Evolutionary conservation across 306 rosid species (phyloP).

Genomic region (Cucumis hystrix): DNA sequence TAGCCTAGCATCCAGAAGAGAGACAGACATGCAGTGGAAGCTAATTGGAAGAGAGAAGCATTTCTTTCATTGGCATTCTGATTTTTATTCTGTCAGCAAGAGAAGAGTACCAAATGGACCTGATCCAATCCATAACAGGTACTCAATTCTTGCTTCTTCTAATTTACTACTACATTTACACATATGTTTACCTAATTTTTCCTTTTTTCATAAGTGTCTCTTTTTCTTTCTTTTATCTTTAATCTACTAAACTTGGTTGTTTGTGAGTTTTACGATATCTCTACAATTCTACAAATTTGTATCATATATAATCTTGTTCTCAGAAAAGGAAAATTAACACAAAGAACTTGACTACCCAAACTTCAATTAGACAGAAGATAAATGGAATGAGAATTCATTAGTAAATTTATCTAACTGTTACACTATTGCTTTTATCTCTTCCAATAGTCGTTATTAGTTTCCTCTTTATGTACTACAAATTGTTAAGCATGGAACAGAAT

Average conservation of each 20-base stretch:
- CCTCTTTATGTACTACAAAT: not conserved
- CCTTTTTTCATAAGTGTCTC: not conserved
- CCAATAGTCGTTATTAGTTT: not conserved
- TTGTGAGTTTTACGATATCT: not conserved
- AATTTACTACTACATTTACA: not conserved
- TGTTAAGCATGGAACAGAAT: not conserved
- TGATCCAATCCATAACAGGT: slow-evolving; percentile 99
- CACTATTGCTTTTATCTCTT: not conserved
- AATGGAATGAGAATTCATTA: not conserved
- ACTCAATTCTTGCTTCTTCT: slow-evolving; percentile 2
- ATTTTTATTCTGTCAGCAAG: slow-evolving; percentile 58
- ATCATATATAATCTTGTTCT: not conserved
- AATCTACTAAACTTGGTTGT: not conserved
- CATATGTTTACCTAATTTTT: not conserved
- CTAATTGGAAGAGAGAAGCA: slow-evolving; percentile 39
- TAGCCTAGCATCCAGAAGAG: slow-evolving; percentile 25
- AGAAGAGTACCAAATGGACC: slow-evolving; percentile 99
- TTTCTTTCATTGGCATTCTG: slow-evolving; percentile 35
- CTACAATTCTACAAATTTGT: not conserved
- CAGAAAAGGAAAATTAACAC: not conserved
- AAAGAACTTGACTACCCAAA: not conserved
- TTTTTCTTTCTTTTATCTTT: not conserved
- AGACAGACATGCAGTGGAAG: slow-evolving; percentile 40
- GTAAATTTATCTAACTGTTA: not conserved
- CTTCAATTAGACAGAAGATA: not conserved